Percentiles rank a stretch among this genome's conserved stretches.
phyloP scores from a whole-genome alignment of 1,139 yeast species.

The Debaryomyces sp. region DNA sequence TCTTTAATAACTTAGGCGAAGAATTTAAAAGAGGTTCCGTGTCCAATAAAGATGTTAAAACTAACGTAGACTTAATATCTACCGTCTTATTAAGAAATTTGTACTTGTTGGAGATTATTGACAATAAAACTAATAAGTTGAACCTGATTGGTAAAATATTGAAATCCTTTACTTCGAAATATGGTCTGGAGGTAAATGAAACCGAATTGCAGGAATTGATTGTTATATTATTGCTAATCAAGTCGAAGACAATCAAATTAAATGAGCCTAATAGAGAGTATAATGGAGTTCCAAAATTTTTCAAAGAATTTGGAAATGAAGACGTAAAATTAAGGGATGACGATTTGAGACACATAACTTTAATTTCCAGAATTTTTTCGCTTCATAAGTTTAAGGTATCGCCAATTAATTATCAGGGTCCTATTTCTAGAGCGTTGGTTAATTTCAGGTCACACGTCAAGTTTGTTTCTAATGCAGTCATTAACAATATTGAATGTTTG shows the following conservation, averaged over 20 bases:
- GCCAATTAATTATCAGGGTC: slow-evolving; percentile 68
- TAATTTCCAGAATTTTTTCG: slow-evolving; percentile 62
- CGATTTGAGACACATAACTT: slow-evolving; percentile 40
- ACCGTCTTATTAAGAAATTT: slow-evolving; percentile 64
- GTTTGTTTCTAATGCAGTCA: slow-evolving; percentile 51
- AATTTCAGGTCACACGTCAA: slow-evolving; percentile 69
- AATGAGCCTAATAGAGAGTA: slow-evolving; percentile 34
- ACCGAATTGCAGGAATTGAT: slow-evolving; percentile 38
- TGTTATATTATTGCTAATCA: slow-evolving; percentile 47
- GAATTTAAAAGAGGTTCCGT: slow-evolving; percentile 12
- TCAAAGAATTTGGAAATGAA: slow-evolving; percentile 37
- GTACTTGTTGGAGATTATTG: slow-evolving; percentile 57
- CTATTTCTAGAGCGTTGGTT: slow-evolving; percentile 64
- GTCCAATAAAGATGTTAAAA: slow-evolving; percentile 28
- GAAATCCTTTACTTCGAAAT: slow-evolving; percentile 30
- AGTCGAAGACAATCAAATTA: slow-evolving; percentile 32
- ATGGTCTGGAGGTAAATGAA: slow-evolving; percentile 21
- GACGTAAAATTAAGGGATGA: slow-evolving; percentile 27
- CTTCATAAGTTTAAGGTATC: slow-evolving; percentile 55
- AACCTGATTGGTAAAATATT: slow-evolving; percentile 63
- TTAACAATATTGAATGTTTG: slow-evolving; percentile 59
- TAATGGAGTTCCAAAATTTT: slow-evolving; percentile 37
- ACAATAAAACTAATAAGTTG: slow-evolving; percentile 41
- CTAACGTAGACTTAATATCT: slow-evolving; percentile 57
- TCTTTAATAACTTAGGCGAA: slow-evolving; percentile 31